Base-by-base conservation (phyloP, 140 eudicot species). In the Erigeron philadelphicus region DNA sequence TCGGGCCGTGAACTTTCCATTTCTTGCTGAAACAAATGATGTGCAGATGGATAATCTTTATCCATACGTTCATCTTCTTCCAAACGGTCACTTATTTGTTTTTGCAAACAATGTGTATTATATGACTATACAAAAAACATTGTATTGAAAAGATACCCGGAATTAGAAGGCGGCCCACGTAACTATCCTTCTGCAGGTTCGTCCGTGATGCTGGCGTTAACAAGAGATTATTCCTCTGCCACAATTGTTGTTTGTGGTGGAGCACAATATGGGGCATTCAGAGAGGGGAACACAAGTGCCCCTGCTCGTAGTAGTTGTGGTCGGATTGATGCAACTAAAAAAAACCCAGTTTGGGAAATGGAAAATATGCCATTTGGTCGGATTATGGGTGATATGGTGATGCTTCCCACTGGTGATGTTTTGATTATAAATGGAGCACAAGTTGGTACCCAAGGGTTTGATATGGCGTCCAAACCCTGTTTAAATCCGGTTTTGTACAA, bases 311-410 rank as follows among this genome's bases (percentile, higher is more conserved):
- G 25, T 9, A 61, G 66, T 16, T 61, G 67, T 9, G 49, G 49
- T 8, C 67, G 67, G 21, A 40, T 61, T 40, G 67, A 13, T 47
- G 67, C 49, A 38, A 61, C 48, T 0, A 23, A 11, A 61, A 38
- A 61, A 41, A 21, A 40, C 8, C 48, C 49, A 3, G 49, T 61
- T 38, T 61, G 67, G 67, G 31, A 61, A 40, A 61, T 61, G 49
- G 49, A 61, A 19, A 47, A 61, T 5, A 61, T 61, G 67, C 49
- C 67, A 0, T 13, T 61, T 15, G 67, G 67, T 15, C 49, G 31
- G 49, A 61, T 61, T 7, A 61, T 61, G 67, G 48, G 67, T 15
- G 67, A 61, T 61, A 61, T 15, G 67, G 67, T 61, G 48, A 61
- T 61, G 49, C 67, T 61, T 40, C 67, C 49, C 40, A 61, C 49